phyloP scores from a whole-genome alignment of 2,329 filamentous ascomycete genomes.

The Coniochaeta hoffmannii region DNA sequence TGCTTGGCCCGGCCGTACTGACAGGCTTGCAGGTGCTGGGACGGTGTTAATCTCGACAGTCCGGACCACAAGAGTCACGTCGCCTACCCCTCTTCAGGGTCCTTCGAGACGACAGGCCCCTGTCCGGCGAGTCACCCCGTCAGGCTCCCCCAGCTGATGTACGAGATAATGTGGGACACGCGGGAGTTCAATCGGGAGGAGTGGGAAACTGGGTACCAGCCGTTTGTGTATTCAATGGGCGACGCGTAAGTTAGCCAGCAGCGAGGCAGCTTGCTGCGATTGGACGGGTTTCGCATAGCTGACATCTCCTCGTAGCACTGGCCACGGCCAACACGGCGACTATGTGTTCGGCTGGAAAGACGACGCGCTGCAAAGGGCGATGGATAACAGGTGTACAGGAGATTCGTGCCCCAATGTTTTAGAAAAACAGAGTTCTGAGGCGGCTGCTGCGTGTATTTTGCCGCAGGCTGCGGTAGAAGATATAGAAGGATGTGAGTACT shows the following conservation, averaged over 20 bases:
- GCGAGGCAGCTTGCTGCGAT: no score
- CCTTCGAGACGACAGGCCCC: constrained; percentile 20
- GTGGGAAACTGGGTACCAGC: constrained; percentile 15
- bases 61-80: constrained; percentile 34
- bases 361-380: constrained; percentile 1
- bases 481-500: constrained; percentile 4
- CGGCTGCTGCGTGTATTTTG: neutral
- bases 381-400: constrained; percentile 1
- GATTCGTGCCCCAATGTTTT: neutral
- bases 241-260: constrained; percentile 17
- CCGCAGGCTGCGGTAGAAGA: neutral
- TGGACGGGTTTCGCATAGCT: no score
- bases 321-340: constrained; percentile 10
- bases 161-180: constrained; percentile 37
- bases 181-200: constrained; percentile 25
- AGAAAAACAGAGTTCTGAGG: neutral
- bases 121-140: constrained; percentile 34
- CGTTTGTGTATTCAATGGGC: constrained; percentile 19
- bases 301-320: constrained; percentile 1
- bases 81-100: constrained; percentile 33
- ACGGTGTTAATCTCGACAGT: constrained; percentile 42
- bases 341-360: constrained; percentile 11
- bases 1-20: neutral
- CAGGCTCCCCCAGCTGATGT: constrained; percentile 34
- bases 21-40: constrained; percentile 35